Conservation (phyloP, 305 asterid genomes). For the Solanum hybrid region DNA sequence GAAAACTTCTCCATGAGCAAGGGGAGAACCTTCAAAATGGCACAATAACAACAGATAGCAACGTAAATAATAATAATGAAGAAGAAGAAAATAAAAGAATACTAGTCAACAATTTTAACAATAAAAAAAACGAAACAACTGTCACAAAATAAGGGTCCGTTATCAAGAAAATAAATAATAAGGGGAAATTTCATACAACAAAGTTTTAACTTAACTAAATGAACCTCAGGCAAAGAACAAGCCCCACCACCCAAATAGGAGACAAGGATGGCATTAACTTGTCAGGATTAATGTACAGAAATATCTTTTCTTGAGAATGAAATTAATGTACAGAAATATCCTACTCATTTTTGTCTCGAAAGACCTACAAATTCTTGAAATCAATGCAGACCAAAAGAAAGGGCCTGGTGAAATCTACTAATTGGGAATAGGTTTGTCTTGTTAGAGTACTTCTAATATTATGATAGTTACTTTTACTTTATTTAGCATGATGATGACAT, state of each 20-base stretch:
- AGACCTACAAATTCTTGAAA: not conserved
- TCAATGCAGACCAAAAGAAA: not conserved
- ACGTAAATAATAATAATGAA: not conserved
- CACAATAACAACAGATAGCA: not conserved
- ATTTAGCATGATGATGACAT: not conserved
- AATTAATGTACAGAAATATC: not conserved
- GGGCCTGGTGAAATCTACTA: not conserved
- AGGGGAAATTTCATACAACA: not conserved
- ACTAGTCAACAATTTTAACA: not conserved
- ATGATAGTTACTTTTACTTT: not conserved
- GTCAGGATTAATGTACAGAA: not conserved
- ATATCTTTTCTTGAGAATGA: not conserved
- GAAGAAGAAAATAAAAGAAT: not conserved
- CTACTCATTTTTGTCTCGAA: not conserved
- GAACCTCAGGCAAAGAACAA: not conserved
- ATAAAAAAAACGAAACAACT: not conserved
- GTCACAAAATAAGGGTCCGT: not conserved
- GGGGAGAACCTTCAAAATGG: constrained; percentile 59
- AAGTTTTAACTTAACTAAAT: not conserved
- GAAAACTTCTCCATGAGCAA: constrained; percentile 82
- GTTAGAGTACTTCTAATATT: not conserved
- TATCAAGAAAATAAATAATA: not conserved
- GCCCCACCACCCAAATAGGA: not conserved
- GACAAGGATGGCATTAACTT: not conserved
- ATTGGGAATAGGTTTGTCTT: not conserved